These are phyloP conservation scores for Leishmania gerbilli DNA, from an alignment of 208 protist species.

Conservation along the genomic window DNA sequence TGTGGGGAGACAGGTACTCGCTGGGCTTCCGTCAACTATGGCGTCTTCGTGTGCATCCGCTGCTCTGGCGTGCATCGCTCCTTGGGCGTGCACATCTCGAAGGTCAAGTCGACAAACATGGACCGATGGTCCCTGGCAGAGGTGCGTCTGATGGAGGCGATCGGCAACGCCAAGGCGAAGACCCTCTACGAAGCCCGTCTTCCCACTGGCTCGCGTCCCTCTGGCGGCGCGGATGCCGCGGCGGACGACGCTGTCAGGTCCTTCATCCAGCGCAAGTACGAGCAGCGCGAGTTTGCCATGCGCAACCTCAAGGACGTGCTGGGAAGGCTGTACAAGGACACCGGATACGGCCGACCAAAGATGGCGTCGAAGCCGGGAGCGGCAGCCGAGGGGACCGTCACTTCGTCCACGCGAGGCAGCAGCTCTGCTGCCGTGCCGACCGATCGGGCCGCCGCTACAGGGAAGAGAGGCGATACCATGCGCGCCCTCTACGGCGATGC, in stretches of 20 bases:
- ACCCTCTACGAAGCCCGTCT: constrained; percentile 60
- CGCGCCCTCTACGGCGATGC: constrained; percentile 40
- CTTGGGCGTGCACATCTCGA: constrained; percentile 92
- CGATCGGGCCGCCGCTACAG: constrained; percentile 38
- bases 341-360: constrained; percentile 53
- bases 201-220: constrained; percentile 15
- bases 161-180: constrained; percentile 76
- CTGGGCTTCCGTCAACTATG: constrained; percentile 91
- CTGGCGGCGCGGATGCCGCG: constrained; percentile 7
- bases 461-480: constrained; percentile 51
- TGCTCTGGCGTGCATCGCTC: constrained; percentile 94
- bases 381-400: background rate
- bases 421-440: background rate
- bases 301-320: constrained; percentile 45
- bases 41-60: constrained; percentile 93
- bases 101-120: constrained; percentile 94
- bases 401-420: background rate
- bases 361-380: background rate
- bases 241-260: constrained; percentile 43
- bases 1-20: constrained; percentile 78
- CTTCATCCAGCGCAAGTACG: constrained; percentile 82
- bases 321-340: constrained; percentile 53
- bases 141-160: constrained; percentile 64
- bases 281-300: constrained; percentile 59
- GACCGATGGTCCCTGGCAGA: constrained; percentile 83